Percentiles rank a stretch among this genome's conserved stretches.
These are phyloP conservation scores for Apiotrichum mycotoxinovorans DNA, from an alignment of 1,284 basidiomycete species.

Conservation along the genomic window DNA sequence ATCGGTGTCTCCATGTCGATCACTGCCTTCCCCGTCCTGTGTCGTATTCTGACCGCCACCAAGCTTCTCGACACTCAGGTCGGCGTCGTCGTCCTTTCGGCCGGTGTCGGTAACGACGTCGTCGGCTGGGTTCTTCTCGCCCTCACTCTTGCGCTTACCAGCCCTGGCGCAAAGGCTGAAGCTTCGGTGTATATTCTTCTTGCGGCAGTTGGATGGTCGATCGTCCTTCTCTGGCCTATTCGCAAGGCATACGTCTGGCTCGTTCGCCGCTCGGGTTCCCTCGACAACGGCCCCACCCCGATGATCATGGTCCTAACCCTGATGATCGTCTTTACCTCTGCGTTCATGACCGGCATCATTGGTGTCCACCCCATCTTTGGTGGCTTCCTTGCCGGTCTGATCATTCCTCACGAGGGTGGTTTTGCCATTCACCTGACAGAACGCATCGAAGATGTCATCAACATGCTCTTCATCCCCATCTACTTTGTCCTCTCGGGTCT, in stretches of 20 bases:
- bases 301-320: slow-evolving; percentile 73
- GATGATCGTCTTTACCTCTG: slow-evolving; percentile 69
- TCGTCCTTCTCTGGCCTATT: slow-evolving; percentile 72
- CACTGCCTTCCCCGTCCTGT: slow-evolving; percentile 89
- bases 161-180: slow-evolving; percentile 56
- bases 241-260: slow-evolving; percentile 64
- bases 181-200: slow-evolving; percentile 80
- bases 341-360: slow-evolving; percentile 78
- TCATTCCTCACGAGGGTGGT: slow-evolving; percentile 83
- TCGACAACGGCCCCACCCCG: slow-evolving; percentile 66
- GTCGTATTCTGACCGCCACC: slow-evolving; percentile 61
- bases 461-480: slow-evolving; percentile 70
- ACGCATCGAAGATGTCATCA: slow-evolving; percentile 70
- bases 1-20: slow-evolving; percentile 85
- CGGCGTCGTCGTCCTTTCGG: slow-evolving; percentile 86
- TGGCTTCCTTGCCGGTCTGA: slow-evolving; percentile 80
- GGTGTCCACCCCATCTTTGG: slow-evolving; percentile 75
- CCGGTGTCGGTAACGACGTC: slow-evolving; percentile 86
- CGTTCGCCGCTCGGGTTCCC: slow-evolving; percentile 71
- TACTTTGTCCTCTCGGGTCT: slow-evolving; percentile 81
- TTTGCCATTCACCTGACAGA: slow-evolving; percentile 72
- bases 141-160: slow-evolving; percentile 78
- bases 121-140: slow-evolving; percentile 67
- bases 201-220: slow-evolving; percentile 71
- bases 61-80: slow-evolving; percentile 85